A percentile compares a stretch with the other conserved stretches of the same genome.
Conservation (phyloP, 2,329 filamentous ascomycete species). For the Boeremia lycopersici region DNA sequence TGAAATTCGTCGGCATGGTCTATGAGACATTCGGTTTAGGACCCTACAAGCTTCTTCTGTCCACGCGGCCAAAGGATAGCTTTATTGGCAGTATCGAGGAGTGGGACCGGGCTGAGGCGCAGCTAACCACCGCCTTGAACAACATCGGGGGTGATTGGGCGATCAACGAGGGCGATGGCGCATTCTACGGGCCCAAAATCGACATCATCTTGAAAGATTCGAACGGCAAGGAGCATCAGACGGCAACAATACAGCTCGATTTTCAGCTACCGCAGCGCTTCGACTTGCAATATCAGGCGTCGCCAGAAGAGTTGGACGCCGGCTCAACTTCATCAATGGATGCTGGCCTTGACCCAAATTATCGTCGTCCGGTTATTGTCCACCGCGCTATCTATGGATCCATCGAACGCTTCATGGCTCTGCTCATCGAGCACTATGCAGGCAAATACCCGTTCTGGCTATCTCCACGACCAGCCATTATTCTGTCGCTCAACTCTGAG, state of each 20-base stretch:
- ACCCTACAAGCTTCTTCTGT: conserved; percentile 76
- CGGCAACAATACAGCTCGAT: conserved; percentile 86
- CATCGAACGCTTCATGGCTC: conserved; percentile 81
- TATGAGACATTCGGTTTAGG: conserved; percentile 74
- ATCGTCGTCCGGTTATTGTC: conserved; percentile 71
- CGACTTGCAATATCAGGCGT: conserved; percentile 73
- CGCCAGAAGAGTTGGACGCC: conserved; percentile 67
- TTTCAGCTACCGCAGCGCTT: conserved; percentile 88
- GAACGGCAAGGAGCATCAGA: conserved; percentile 81
- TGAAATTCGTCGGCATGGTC: conserved; percentile 75
- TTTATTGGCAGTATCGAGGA: conserved; percentile 77
- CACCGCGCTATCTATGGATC: conserved; percentile 86
- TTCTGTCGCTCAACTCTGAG: conserved; percentile 73
- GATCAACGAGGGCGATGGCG: conserved; percentile 80
- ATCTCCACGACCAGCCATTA: conserved; percentile 76
- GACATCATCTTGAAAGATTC: conserved; percentile 82
- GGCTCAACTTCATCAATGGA: conserved; percentile 56
- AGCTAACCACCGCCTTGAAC: conserved; percentile 68
- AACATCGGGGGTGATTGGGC: conserved; percentile 71
- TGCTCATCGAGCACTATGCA: conserved; percentile 82
- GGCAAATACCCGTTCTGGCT: conserved; percentile 87
- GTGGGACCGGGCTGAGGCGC: conserved; percentile 71
- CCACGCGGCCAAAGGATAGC: conserved; percentile 76
- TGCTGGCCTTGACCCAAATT: conserved; percentile 27
- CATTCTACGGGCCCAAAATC: conserved; percentile 92